Evolutionary conservation across 2,329 filamentous ascomycete genomes (phyloP).

Genomic region (Phoma sp.): DNA sequence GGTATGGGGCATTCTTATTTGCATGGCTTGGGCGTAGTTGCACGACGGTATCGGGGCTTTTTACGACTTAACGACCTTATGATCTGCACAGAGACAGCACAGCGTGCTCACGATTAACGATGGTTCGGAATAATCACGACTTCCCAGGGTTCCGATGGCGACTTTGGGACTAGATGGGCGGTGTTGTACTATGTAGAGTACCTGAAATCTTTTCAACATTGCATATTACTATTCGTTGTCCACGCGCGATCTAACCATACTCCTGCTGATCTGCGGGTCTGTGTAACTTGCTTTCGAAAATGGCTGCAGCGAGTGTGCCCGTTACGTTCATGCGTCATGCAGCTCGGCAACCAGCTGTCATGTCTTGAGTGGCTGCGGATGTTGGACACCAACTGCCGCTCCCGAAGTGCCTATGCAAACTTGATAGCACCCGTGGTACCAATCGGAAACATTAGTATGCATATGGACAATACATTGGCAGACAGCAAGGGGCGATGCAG

Average conservation of each 20-base stretch:
- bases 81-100: background rate
- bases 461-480: background rate
- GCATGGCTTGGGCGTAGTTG: conserved; percentile 1
- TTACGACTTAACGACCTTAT: background rate
- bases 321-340: conserved; percentile 20
- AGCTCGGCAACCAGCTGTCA: conserved; percentile 35
- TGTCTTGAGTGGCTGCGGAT: conserved; percentile 30
- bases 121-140: no score
- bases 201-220: conserved; percentile 9
- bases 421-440: conserved; percentile 3
- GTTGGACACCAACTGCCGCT: background rate
- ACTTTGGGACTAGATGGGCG: conserved; percentile 11
- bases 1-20: background rate
- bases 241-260: background rate
- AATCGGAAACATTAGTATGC: conserved; percentile 3
- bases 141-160: conserved; percentile 11
- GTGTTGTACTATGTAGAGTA: conserved; percentile 24
- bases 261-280: no score
- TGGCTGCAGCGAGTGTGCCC: background rate
- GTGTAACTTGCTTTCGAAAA: background rate
- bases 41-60: background rate
- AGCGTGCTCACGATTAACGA: conserved; percentile 21
- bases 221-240: background rate
- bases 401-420: background rate
- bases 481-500: background rate